Percentiles rank a stretch among this genome's conserved stretches.
These are phyloP conservation scores for Colletotrichum sp. DNA, from an alignment of 2,329 filamentous ascomycete species.

Conservation along the genomic window DNA sequence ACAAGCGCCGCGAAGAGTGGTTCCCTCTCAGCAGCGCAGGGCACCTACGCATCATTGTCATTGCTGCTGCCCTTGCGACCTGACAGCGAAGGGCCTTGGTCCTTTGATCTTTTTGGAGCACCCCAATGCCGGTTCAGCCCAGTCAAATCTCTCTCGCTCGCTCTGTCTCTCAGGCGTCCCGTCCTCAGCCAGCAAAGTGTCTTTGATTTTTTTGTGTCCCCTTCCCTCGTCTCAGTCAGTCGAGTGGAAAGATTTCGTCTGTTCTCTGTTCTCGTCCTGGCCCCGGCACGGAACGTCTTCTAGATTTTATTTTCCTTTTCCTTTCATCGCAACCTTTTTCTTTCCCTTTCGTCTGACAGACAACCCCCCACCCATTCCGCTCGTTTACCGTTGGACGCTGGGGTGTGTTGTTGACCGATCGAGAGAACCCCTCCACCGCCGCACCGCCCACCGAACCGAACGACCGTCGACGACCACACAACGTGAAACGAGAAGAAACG, in stretches of 20 bases:
- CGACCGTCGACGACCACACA: background rate
- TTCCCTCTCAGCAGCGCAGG: background rate
- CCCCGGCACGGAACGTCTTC: background rate
- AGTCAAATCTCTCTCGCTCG: background rate
- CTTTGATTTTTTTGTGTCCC: background rate
- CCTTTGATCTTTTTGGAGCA: background rate
- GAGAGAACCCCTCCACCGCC: constrained; percentile 13
- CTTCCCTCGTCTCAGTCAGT: background rate
- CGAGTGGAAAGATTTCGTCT: background rate
- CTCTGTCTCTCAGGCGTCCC: background rate
- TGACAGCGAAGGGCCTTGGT: constrained; percentile 9
- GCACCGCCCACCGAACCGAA: background rate
- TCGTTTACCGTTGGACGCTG: background rate
- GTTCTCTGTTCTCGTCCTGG: background rate
- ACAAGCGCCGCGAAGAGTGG: background rate
- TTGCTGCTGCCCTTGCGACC: background rate
- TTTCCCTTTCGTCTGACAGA: background rate
- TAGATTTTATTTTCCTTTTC: background rate
- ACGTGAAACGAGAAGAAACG: constrained; percentile 1
- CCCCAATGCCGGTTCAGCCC: background rate
- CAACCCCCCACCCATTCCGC: background rate
- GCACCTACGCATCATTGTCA: background rate
- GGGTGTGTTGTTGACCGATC: background rate
- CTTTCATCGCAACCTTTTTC: background rate
- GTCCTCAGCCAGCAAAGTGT: background rate